phyloP scores from a whole-genome alignment of 306 rosid genomes.

The Heteromeles arbutifolia region DNA sequence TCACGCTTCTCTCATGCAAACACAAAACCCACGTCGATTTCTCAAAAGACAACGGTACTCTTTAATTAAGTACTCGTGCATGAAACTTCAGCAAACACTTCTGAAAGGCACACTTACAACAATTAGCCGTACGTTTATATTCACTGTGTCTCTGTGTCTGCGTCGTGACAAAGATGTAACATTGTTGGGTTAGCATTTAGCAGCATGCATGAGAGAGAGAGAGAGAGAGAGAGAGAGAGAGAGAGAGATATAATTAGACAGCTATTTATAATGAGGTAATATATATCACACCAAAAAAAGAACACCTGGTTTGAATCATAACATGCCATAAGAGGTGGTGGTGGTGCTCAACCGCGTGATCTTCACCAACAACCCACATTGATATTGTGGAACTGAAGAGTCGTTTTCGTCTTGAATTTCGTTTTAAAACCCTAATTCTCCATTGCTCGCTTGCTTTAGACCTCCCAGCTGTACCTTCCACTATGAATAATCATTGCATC shows the following conservation, averaged over 20 bases:
- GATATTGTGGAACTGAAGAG: slow-evolving; percentile 46
- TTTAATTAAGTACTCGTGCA: slow-evolving; percentile 24
- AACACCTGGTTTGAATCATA: slow-evolving; percentile 27
- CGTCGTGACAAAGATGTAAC: background rate
- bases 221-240: background rate
- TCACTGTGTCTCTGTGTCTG: slow-evolving; percentile 15
- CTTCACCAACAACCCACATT: slow-evolving; percentile 39
- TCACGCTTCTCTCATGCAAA: slow-evolving; percentile 37
- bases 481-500: too few species aligned
- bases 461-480: background rate
- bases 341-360: slow-evolving; percentile 35
- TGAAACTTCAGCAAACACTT: slow-evolving; percentile 66
- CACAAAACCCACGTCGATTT: slow-evolving; percentile 32
- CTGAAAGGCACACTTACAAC: slow-evolving; percentile 29
- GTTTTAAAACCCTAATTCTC: slow-evolving; percentile 39
- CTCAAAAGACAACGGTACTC: slow-evolving; percentile 27
- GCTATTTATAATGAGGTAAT: background rate
- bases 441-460: slow-evolving; percentile 26
- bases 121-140: slow-evolving; percentile 40
- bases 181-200: background rate
- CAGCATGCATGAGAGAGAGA: background rate
- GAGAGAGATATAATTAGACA: background rate
- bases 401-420: slow-evolving; percentile 72
- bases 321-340: slow-evolving; percentile 29
- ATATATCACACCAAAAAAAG: slow-evolving; percentile 24